phyloP scores from a whole-genome alignment of 2,329 filamentous ascomycete genomes.

The Trichoderma aggressivum region DNA sequence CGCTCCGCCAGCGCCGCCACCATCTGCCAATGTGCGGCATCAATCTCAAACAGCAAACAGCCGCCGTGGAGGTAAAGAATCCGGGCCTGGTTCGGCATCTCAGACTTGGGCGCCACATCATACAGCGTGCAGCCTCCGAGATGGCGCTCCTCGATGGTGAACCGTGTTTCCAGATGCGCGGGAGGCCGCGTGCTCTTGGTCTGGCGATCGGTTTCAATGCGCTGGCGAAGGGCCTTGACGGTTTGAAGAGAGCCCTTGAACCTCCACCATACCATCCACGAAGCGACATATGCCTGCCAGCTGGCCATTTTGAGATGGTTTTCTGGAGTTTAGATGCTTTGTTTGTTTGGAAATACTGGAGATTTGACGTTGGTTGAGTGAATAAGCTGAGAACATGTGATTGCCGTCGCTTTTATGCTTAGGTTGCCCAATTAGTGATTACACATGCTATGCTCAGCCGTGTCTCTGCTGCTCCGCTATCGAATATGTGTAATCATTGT shows the following conservation, averaged over 20 bases:
- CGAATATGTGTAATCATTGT: neutral
- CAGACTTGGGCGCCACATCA: conserved; percentile 32
- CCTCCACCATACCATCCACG: conserved; percentile 29
- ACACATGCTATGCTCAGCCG: neutral
- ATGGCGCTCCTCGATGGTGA: conserved; percentile 27
- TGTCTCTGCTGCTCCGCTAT: neutral
- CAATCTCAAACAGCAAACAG: conserved; percentile 31
- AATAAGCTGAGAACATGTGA: neutral
- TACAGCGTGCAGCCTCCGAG: conserved; percentile 26
- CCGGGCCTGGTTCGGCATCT: conserved; percentile 28
- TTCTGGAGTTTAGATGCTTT: neutral
- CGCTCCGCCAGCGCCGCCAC: conserved; percentile 28
- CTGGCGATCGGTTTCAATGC: conserved; percentile 26
- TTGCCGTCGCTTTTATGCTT: neutral
- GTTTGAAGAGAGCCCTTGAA: conserved; percentile 28
- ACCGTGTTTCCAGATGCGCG: conserved; percentile 25
- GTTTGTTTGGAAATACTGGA: neutral
- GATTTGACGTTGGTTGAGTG: neutral
- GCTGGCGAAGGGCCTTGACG: conserved; percentile 25
- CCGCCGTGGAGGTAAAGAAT: conserved; percentile 34
- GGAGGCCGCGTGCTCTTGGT: conserved; percentile 25
- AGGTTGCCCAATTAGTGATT: neutral
- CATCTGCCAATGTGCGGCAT: conserved; percentile 29
- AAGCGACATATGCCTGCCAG: conserved; percentile 28
- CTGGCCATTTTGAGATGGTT: conserved; percentile 8